Percentiles rank a stretch among this genome's conserved stretches.
Evolutionary conservation across 345 rosid genomes (phyloP).

Genomic region (Linum lewisii): DNA sequence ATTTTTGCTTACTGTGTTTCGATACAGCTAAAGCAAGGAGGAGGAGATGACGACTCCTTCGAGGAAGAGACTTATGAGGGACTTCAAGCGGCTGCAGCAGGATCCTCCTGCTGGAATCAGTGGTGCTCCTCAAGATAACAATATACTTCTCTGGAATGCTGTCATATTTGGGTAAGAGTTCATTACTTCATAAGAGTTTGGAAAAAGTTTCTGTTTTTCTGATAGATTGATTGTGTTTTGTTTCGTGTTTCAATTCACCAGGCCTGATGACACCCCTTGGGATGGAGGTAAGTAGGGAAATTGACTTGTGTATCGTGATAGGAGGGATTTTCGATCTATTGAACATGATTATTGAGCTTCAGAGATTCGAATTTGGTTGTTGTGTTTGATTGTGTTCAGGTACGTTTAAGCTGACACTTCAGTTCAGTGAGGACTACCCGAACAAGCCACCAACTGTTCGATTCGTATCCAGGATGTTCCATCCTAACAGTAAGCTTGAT

Average conservation of each 20-base stretch:
- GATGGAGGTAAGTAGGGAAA: constrained; percentile 41
- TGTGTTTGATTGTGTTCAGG: constrained; percentile 25
- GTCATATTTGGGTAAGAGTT: constrained; percentile 57
- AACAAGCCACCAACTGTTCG: constrained; percentile 76
- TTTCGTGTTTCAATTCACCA: constrained; percentile 20
- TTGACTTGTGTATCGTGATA: no score
- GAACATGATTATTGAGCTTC: neutral
- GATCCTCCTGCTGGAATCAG: constrained; percentile 72
- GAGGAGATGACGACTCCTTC: constrained; percentile 51
- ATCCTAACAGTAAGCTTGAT: constrained; percentile 66
- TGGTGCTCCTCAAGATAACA: constrained; percentile 66
- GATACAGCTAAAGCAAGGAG: neutral
- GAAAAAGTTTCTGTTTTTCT: neutral
- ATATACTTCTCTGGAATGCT: constrained; percentile 64
- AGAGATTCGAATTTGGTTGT: no score
- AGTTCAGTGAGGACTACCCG: constrained; percentile 72
- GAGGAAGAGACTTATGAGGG: constrained; percentile 71
- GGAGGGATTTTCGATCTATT: no score
- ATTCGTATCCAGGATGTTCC: constrained; percentile 79
- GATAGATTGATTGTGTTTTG: neutral
- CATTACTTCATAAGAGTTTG: neutral
- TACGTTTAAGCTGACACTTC: constrained; percentile 67
- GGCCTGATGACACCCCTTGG: constrained; percentile 74
- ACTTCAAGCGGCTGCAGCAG: constrained; percentile 64
- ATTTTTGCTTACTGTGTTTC: no score